Conservation (phyloP, 805 yeast genomes). For the Zygosaccharomyces rouxii region DNA sequence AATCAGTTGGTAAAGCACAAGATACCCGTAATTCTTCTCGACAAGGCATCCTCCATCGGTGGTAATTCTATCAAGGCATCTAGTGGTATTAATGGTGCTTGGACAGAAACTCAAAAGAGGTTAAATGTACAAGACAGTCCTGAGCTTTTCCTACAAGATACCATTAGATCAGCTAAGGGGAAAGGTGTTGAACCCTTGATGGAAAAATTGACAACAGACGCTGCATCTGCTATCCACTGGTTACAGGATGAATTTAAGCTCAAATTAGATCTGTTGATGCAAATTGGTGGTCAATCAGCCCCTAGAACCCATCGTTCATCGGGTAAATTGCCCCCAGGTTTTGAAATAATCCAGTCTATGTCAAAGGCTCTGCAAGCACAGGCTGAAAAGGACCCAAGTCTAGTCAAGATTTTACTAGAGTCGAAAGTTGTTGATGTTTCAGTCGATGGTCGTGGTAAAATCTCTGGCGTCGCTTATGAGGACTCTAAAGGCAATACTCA, state of each 20-base stretch:
- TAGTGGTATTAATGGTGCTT: slow-evolving; percentile 67
- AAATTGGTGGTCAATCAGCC: slow-evolving; percentile 77
- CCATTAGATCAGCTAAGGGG: slow-evolving; percentile 59
- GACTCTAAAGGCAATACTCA: slow-evolving; percentile 28
- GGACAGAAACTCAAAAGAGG: slow-evolving; percentile 54
- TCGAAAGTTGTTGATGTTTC: slow-evolving; percentile 38
- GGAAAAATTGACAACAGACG: slow-evolving; percentile 53
- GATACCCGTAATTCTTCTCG: slow-evolving; percentile 43
- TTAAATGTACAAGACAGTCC: slow-evolving; percentile 51
- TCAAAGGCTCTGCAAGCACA: slow-evolving; percentile 36
- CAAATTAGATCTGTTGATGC: slow-evolving; percentile 63
- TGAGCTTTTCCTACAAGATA: slow-evolving; percentile 58
- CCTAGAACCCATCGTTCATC: slow-evolving; percentile 80
- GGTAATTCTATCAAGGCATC: slow-evolving; percentile 62
- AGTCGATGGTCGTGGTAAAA: slow-evolving; percentile 28
- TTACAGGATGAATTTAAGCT: slow-evolving; percentile 57
- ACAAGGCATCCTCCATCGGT: slow-evolving; percentile 47
- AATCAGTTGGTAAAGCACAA: slow-evolving; percentile 38
- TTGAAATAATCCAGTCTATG: slow-evolving; percentile 48
- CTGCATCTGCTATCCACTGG: slow-evolving; percentile 70
- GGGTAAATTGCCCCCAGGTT: slow-evolving; percentile 54
- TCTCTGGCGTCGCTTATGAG: slow-evolving; percentile 42
- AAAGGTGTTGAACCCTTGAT: slow-evolving; percentile 57
- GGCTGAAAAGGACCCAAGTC: slow-evolving; percentile 27
- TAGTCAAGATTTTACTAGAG: slow-evolving; percentile 38